These are phyloP conservation scores for Cytospora schulzeri DNA, from an alignment of 2,329 filamentous ascomycete species.

Conservation along the genomic window DNA sequence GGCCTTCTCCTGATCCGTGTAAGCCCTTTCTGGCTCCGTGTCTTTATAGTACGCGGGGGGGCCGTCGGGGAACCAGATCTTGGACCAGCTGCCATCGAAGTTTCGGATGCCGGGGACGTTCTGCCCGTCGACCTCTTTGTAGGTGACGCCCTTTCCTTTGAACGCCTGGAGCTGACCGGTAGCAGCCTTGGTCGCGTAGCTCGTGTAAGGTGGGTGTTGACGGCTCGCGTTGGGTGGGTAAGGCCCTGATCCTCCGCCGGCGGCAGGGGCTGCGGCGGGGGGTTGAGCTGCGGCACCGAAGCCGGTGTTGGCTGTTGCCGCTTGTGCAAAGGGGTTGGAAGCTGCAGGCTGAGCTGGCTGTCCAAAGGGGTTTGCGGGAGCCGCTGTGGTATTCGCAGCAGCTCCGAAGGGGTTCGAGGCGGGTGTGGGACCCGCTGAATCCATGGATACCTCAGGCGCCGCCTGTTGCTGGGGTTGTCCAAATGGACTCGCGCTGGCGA, in stretches of 20 bases:
- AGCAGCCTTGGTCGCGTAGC: constrained; percentile 34
- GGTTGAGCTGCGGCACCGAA: constrained; percentile 13
- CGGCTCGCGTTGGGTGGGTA: constrained; percentile 33
- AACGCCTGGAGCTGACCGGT: constrained; percentile 35
- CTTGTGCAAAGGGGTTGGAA: constrained; percentile 15
- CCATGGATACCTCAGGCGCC: constrained; percentile 24
- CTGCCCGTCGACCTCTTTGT: constrained; percentile 40
- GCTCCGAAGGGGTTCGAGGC: constrained; percentile 32
- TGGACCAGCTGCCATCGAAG: constrained; percentile 57
- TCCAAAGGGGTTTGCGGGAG: constrained; percentile 31
- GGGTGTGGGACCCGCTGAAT: constrained; percentile 17
- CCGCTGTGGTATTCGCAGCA: constrained; percentile 9
- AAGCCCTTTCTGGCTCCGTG: constrained; percentile 59
- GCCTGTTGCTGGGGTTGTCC: constrained; percentile 27
- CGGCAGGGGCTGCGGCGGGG: neutral
- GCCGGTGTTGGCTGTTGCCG: neutral
- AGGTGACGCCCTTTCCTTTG: constrained; percentile 37
- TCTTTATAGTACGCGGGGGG: constrained; percentile 64
- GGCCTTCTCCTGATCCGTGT: constrained; percentile 33
- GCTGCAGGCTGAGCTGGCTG: constrained; percentile 31
- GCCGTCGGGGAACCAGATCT: constrained; percentile 75
- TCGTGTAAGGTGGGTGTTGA: constrained; percentile 36
- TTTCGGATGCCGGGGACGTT: constrained; percentile 47
- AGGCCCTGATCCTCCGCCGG: constrained; percentile 23
- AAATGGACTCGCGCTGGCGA: constrained; percentile 24